Evolutionary conservation across 805 yeast species (phyloP).

Genomic region (Lipomyces sp.): DNA sequence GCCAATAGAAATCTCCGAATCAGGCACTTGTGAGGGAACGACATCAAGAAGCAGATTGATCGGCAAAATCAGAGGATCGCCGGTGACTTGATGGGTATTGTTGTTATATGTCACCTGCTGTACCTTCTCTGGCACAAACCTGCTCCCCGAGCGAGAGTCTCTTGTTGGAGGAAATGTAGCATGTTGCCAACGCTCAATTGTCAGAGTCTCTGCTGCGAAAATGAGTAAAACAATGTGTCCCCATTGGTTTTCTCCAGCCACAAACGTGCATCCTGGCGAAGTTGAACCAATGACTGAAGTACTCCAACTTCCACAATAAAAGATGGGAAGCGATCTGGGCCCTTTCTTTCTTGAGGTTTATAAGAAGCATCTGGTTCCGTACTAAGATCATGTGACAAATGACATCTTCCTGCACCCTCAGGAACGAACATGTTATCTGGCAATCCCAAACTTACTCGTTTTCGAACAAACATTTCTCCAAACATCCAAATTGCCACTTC

Average conservation of each 20-base stretch:
- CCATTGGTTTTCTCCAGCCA: not conserved
- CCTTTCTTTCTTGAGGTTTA: not conserved
- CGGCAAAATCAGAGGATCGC: not conserved
- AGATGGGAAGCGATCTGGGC: not conserved
- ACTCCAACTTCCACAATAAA: not conserved
- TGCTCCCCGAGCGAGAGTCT: not conserved
- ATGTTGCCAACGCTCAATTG: not conserved
- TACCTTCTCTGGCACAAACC: not conserved
- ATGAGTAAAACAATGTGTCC: not conserved
- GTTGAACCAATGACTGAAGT: not conserved
- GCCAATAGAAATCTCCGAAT: too few species aligned
- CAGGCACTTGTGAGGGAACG: too few species aligned
- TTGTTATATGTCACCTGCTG: not conserved
- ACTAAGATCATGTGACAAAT: not conserved
- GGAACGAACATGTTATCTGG: too few species aligned
- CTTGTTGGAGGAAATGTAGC: not conserved
- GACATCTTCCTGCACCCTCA: not conserved
- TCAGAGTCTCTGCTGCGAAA: not conserved
- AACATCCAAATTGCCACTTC: not conserved
- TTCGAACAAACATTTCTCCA: not conserved
- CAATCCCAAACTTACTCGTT: not conserved
- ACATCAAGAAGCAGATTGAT: too few species aligned
- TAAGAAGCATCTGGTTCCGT: not conserved
- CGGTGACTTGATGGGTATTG: not conserved
- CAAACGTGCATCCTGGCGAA: not conserved